Evolutionary conservation across 2,329 filamentous ascomycete genomes (phyloP), one percentile per base, ranked within the genome.

Genomic region (Neonectria ditissima): DNA sequence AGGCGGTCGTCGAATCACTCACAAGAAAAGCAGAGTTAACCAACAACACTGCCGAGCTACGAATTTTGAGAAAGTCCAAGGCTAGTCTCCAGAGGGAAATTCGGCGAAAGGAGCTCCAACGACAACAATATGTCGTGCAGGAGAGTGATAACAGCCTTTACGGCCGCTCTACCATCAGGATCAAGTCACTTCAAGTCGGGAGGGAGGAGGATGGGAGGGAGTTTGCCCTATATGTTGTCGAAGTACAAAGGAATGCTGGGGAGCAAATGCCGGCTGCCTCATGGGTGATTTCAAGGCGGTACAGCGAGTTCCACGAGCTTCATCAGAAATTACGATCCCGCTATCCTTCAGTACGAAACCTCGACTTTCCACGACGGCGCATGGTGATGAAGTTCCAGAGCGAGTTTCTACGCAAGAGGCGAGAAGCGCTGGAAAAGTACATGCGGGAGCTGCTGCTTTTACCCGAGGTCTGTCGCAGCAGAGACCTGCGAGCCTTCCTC

Each of bases 81-180:
- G 91, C 94, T 32, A 99, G 96, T 78, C 82, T 99, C 61, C 92
- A 97, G 74, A 87, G 96, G 69, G 96, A 99, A 78, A 94, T 98
- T 58, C 88, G 93, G 60, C 89, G 94, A 34, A 99, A 98, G 76
- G 95, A 98, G 78, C 87, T 99, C 74, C 96, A 99, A 77, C 88
- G 94, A 55, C 96, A 97, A 78, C 97, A 99, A 76, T 99, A 99
- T 72, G 93, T 97, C 48, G 89, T 98, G 8, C 96, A 99, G 79
- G 96, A 99, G 79, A 97, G 94, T 75, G 97, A 99, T 77, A 99
- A 97, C 78, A 97, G 94, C 77, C 84, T 99, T 24, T 98, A 97
- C 74, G 96, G 96, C 2, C 92, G 95, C 18, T 95, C 96, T 2
- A 93, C 89, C 0, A 89, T 98, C 72, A 91, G 88, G 71, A 97